These are phyloP conservation scores for Aschersonia sp. DNA, from an alignment of 2,329 filamentous ascomycete species.

Conservation along the genomic window DNA sequence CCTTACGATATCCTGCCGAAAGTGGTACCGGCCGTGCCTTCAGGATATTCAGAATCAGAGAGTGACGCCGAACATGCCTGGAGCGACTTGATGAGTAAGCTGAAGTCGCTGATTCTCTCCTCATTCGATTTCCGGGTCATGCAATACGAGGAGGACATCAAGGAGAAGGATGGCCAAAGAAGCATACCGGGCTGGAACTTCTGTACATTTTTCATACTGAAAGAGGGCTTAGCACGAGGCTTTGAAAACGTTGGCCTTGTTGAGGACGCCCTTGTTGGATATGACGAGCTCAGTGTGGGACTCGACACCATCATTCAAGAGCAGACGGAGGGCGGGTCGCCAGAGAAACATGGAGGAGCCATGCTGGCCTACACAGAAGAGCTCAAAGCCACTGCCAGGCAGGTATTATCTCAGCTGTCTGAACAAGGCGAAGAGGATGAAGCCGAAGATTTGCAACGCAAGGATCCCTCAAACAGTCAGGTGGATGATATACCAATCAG, in stretches of 20 bases:
- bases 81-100: constrained; percentile 68
- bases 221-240: constrained; percentile 82
- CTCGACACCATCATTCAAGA: constrained; percentile 72
- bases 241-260: constrained; percentile 94
- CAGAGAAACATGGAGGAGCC: constrained; percentile 54
- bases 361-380: constrained; percentile 63
- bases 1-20: constrained; percentile 49
- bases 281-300: constrained; percentile 83
- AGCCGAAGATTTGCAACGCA: constrained; percentile 34
- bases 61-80: constrained; percentile 73
- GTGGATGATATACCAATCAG: constrained; percentile 46
- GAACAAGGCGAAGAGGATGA: constrained; percentile 20
- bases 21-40: constrained; percentile 47
- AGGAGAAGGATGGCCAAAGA: constrained; percentile 80
- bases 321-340: constrained; percentile 42
- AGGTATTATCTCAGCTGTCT: constrained; percentile 26
- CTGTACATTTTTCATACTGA: constrained; percentile 96
- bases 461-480: constrained; percentile 21
- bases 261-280: constrained; percentile 86
- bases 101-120: constrained; percentile 73
- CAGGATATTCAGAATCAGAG: constrained; percentile 52
- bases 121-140: constrained; percentile 84
- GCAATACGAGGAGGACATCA: constrained; percentile 95
- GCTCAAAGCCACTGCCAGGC: constrained; percentile 44
- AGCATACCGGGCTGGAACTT: constrained; percentile 94